Conservation (phyloP, 2,329 filamentous ascomycete species). For the Apiospora koreana region DNA sequence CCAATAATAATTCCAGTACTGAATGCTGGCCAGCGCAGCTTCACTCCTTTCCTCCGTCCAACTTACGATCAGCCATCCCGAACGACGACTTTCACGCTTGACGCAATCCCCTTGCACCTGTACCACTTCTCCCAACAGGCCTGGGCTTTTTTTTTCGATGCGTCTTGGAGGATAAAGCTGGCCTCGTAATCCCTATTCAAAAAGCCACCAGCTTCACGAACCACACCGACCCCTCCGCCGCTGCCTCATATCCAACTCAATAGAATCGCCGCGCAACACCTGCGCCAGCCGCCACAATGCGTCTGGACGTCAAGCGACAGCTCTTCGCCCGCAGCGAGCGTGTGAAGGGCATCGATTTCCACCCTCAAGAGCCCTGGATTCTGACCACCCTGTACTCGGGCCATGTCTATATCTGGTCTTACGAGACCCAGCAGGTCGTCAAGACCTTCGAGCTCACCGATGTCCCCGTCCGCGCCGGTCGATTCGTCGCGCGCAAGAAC, state of each 20-base stretch:
- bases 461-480: constrained; percentile 93
- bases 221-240: not conserved
- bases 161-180: constrained; percentile 3
- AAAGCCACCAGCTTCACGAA: not conserved
- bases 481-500: constrained; percentile 97
- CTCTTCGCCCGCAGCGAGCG: constrained; percentile 89
- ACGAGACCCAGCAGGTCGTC: constrained; percentile 93
- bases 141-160: constrained; percentile 5
- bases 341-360: constrained; percentile 95
- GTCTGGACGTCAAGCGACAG: constrained; percentile 62
- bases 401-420: constrained; percentile 99
- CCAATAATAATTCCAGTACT: constrained; percentile 5
- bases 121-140: not conserved
- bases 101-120: not conserved
- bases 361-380: constrained; percentile 95
- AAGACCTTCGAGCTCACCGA: constrained; percentile 99
- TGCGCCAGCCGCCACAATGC: constrained; percentile 32
- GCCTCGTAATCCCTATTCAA: constrained; percentile 4
- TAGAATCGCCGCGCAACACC: not conserved
- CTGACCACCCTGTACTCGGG: constrained; percentile 97
- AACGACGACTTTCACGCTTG: not conserved
- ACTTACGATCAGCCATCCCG: not conserved
- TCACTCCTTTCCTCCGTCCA: not conserved
- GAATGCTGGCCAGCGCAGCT: constrained; percentile 6
- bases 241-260: not conserved